A percentile compares a stretch with the other conserved stretches of the same genome.
Evolutionary conservation across 2,329 filamentous ascomycete species (phyloP).

Genomic region (Trichoderma guizhouense): DNA sequence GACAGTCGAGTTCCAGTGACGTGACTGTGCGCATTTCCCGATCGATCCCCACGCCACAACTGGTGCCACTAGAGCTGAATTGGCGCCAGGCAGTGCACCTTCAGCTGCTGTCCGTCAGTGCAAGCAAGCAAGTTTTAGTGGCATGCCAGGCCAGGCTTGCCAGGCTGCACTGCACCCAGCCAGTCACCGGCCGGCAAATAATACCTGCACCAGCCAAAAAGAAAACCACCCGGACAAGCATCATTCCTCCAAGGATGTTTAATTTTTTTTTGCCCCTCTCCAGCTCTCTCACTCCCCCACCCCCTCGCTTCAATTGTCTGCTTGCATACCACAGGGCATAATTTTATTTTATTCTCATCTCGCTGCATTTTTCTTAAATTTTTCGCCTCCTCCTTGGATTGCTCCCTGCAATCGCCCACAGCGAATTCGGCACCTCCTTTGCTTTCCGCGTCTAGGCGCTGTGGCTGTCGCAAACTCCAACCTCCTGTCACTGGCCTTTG

Average conservation of each 20-base stretch:
- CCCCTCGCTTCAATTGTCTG: constrained; percentile 13
- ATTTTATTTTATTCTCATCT: not conserved
- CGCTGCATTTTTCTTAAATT: not conserved
- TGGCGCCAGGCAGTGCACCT: not conserved
- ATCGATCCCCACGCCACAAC: not conserved
- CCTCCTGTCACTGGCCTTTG: not conserved
- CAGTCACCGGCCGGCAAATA: no score
- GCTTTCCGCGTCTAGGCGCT: constrained; percentile 8
- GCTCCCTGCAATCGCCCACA: not conserved
- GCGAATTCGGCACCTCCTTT: not conserved
- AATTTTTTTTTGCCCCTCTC: not conserved
- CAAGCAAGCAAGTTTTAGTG: not conserved
- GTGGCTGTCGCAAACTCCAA: not conserved
- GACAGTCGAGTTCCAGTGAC: not conserved
- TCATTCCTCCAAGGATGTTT: not conserved
- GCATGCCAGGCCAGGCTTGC: not conserved
- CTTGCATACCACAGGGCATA: not conserved
- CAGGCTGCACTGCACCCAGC: not conserved
- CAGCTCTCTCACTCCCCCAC: not conserved
- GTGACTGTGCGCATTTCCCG: constrained; percentile 1
- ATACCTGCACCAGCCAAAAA: not conserved
- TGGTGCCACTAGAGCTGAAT: not conserved
- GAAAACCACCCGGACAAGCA: not conserved
- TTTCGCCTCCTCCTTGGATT: not conserved
- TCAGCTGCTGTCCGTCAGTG: not conserved